Evolutionary conservation across 805 yeast genomes (phyloP).

Genomic region (Nakazawaea anatomiae): DNA sequence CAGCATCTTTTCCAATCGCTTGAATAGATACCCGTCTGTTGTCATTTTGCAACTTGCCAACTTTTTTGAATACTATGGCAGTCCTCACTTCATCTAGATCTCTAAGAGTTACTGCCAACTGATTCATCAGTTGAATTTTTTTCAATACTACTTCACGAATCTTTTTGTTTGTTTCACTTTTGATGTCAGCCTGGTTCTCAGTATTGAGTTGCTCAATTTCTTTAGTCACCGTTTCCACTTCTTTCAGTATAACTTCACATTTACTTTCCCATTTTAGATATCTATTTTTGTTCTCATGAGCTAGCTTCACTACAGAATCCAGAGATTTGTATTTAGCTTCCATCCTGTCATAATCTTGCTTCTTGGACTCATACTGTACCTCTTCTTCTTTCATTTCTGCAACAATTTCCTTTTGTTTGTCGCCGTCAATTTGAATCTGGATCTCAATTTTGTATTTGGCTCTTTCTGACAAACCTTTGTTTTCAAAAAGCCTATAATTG

Average conservation of each 20-base stretch:
- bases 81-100: slow-evolving; percentile 21
- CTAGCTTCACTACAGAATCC: slow-evolving; percentile 3
- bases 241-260: slow-evolving; percentile 23
- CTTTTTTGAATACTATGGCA: slow-evolving; percentile 20
- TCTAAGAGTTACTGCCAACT: slow-evolving; percentile 10
- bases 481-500: slow-evolving; percentile 26
- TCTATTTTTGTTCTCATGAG: slow-evolving; percentile 17
- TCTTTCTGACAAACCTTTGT: slow-evolving; percentile 25
- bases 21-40: slow-evolving; percentile 29
- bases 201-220: slow-evolving; percentile 38
- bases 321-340: slow-evolving; percentile 9
- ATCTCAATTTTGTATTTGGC: slow-evolving; percentile 11
- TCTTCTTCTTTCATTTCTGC: slow-evolving; percentile 3
- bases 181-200: slow-evolving; percentile 12
- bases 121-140: slow-evolving; percentile 21
- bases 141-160: slow-evolving; percentile 22
- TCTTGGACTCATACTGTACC: slow-evolving; percentile 13
- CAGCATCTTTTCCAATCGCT: slow-evolving; percentile 23
- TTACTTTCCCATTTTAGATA: slow-evolving; percentile 19
- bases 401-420: slow-evolving; percentile 5
- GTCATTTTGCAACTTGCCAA: slow-evolving; percentile 30
- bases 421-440: background rate
- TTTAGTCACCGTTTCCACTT: slow-evolving; percentile 25
- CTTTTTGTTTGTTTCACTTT: slow-evolving; percentile 13
- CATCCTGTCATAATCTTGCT: slow-evolving; percentile 9